Base-by-base conservation (phyloP, 164 flowering plant genomes). In the Annona squamosa region DNA sequence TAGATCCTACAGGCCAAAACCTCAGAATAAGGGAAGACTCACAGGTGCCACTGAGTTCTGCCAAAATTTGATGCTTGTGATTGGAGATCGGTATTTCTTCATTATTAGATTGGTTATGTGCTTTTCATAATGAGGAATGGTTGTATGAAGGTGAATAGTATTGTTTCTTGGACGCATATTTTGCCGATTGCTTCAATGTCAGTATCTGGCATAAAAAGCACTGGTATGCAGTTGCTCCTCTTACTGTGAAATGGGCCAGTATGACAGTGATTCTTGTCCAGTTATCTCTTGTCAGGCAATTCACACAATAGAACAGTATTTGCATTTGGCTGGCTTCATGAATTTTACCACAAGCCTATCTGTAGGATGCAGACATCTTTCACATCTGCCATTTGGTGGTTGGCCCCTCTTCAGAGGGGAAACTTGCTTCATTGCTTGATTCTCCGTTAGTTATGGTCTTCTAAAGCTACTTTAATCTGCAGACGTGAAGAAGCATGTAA, bases 1-100 rank as follows among this genome's bases (percentile, higher is more conserved):
- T 91, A 67, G 87, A 91, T 87, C 87, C 97, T 76, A 83, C 85
- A 46, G 97, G 92, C 18, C 94, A 91, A 82, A 91, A 90, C 70
- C 83, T 91, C 64, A 77, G 90, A 75, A 82, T 91, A 76, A 77
- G 97, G 63, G 97, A 91, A 79, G 94, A 91, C 84, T 71, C 86
- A 71, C 97, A 91, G 92, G 97, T 91, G 76, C 59, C 4, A 44
- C 66, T 44, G 10, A 62, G 26, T 65, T 43, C 41, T 63, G 44
- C 63, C 46, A 19, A 18, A 44, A 63, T 45, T 45, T 67, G 68
- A 63, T n/a, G 44, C 43, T 7, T 65, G 7, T 65, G 46, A 4
- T n/a, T 63, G 16, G 42, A 17, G 44, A 42, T 65, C 44, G 9
- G 37, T 42, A 13, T 37, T 65, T 12, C 42, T 37, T 9, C 5